Percentiles rank a stretch among this genome's conserved stretches.
phyloP scores from a whole-genome alignment of 768 basidiomycete species.

The Calocybe indica region DNA sequence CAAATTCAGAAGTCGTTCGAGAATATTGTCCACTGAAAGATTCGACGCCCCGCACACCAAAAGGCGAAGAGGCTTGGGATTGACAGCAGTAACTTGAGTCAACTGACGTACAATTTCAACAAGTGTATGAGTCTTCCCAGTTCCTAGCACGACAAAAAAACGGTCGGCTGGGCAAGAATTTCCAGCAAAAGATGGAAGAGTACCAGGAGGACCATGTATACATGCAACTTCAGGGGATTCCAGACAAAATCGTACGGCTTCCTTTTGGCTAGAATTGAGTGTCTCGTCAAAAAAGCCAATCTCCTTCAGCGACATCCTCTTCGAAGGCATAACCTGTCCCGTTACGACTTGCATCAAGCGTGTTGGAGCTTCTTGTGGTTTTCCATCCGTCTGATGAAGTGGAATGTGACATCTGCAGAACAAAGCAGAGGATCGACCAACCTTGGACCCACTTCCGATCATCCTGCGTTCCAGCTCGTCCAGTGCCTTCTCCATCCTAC shows the following conservation, averaged over 20 bases:
- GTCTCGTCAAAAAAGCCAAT: conserved; percentile 68
- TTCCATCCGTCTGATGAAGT: too few species aligned
- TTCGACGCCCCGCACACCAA: conserved; percentile 94
- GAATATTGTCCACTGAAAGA: conserved; percentile 91
- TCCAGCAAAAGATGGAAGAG: neutral
- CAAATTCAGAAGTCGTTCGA: conserved; percentile 73
- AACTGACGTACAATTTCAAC: conserved; percentile 91
- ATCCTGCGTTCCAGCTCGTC: conserved; percentile 52
- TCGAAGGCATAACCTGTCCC: conserved; percentile 49
- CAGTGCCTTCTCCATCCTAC: conserved; percentile 84
- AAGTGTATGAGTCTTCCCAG: conserved; percentile 94
- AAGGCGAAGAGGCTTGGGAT: conserved; percentile 52
- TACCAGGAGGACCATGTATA: conserved; percentile 97
- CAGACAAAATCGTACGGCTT: conserved; percentile 80
- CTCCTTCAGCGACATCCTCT: conserved; percentile 25
- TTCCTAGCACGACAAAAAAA: conserved; percentile 38
- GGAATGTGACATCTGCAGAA: too few species aligned
- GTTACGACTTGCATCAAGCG: conserved; percentile 65
- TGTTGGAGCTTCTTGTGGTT: conserved; percentile 26
- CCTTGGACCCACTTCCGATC: conserved; percentile 8
- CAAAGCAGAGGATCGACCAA: conserved; percentile 2
- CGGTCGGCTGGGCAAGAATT: too few species aligned
- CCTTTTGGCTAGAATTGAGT: conserved; percentile 80
- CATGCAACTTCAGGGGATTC: conserved; percentile 79
- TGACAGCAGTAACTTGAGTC: conserved; percentile 38